These are phyloP conservation scores for Raphanus sativus DNA, from an alignment of 345 rosid genomes.

Conservation along the genomic window DNA sequence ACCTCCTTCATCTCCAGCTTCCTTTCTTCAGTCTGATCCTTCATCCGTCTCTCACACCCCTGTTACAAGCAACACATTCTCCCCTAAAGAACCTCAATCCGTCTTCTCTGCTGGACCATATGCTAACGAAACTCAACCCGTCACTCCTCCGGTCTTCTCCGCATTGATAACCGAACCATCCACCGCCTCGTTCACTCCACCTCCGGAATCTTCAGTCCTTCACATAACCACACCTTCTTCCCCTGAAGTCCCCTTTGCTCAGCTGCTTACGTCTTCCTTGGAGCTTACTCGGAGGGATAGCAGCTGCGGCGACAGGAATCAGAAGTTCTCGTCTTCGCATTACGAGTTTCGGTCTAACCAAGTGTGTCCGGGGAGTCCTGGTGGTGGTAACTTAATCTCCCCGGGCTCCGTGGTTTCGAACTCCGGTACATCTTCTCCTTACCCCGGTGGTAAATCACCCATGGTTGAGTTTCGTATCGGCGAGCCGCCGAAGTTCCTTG, in stretches of 20 bases:
- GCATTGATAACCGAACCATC: slow-evolving; percentile 90
- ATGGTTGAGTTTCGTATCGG: slow-evolving; percentile 60
- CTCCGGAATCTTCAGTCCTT: slow-evolving; percentile 84
- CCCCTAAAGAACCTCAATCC: slow-evolving; percentile 68
- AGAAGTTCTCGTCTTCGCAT: slow-evolving; percentile 63
- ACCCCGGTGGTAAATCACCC: slow-evolving; percentile 68
- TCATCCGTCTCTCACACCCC: slow-evolving; percentile 82
- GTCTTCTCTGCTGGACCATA: slow-evolving; percentile 84
- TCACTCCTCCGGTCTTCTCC: slow-evolving; percentile 93
- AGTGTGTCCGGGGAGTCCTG: slow-evolving; percentile 77
- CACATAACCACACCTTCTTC: slow-evolving; percentile 86
- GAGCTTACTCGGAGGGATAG: slow-evolving; percentile 68
- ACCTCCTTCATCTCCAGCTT: slow-evolving; percentile 96
- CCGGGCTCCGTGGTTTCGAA: slow-evolving; percentile 75
- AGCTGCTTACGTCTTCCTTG: slow-evolving; percentile 77
- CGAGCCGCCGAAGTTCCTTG: slow-evolving; percentile 64
- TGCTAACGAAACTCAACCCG: slow-evolving; percentile 91
- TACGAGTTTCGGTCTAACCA: slow-evolving; percentile 66
- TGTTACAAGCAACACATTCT: slow-evolving; percentile 53
- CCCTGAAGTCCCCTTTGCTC: slow-evolving; percentile 96
- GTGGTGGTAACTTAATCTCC: slow-evolving; percentile 70
- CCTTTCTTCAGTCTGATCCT: slow-evolving; percentile 83
- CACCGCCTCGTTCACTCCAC: slow-evolving; percentile 92
- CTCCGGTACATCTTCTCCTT: slow-evolving; percentile 91
- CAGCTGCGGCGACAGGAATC: slow-evolving; percentile 50